These are phyloP conservation scores for Pythium vanterpoolii DNA, from an alignment of 352 stramenopile genomes.

Conservation along the genomic window DNA sequence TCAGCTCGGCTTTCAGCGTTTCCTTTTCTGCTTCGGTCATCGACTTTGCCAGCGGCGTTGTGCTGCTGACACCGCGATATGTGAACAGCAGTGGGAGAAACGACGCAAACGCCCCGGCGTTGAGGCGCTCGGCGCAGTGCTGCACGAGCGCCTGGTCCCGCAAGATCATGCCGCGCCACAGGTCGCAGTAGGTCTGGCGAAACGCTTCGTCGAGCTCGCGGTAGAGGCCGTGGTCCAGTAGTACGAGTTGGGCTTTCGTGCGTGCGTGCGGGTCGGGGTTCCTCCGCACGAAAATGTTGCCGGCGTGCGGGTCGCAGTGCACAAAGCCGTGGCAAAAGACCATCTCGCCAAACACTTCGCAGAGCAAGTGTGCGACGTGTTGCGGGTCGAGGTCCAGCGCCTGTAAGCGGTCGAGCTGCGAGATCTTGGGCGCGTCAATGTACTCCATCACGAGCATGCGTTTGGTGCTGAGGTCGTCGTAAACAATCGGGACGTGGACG, in stretches of 20 bases:
- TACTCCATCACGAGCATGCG: slow-evolving; percentile 97
- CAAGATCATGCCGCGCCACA: slow-evolving; percentile 95
- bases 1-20: slow-evolving; percentile 56
- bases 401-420: slow-evolving; percentile 81
- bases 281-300: slow-evolving; percentile 89
- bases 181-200: slow-evolving; percentile 91
- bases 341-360: slow-evolving; percentile 93
- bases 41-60: slow-evolving; percentile 47
- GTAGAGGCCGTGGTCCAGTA: slow-evolving; percentile 98
- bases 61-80: slow-evolving; percentile 71
- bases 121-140: slow-evolving; percentile 49
- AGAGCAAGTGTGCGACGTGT: slow-evolving; percentile 85
- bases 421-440: slow-evolving; percentile 94
- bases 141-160: slow-evolving; percentile 78
- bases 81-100: slow-evolving; percentile 87
- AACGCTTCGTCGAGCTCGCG: slow-evolving; percentile 92
- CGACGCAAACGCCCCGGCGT: slow-evolving; percentile 56
- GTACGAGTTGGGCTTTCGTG: slow-evolving; percentile 89
- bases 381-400: slow-evolving; percentile 73
- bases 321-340: slow-evolving; percentile 95
- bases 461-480: slow-evolving; percentile 83
- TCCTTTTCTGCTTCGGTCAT: slow-evolving; percentile 71
- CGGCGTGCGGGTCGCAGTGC: slow-evolving; percentile 96
- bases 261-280: slow-evolving; percentile 43
- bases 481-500: slow-evolving; percentile 84